Conservation (phyloP, 2,329 filamentous ascomycete species). For the Diatrype stigma region DNA sequence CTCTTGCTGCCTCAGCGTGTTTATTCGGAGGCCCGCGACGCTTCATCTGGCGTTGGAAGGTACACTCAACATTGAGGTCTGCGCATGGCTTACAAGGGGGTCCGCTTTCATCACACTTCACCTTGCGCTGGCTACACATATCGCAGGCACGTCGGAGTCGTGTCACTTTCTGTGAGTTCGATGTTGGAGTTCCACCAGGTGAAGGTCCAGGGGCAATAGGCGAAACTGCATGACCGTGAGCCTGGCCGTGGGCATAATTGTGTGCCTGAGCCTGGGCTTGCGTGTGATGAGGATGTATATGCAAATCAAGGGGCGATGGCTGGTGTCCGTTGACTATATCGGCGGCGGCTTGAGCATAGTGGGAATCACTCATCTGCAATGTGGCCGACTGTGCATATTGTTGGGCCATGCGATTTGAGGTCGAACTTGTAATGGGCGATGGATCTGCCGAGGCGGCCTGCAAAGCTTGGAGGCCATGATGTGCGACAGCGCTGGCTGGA, state of each 20-base stretch:
- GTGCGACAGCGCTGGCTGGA: slow-evolving; percentile 19
- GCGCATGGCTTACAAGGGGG: slow-evolving; percentile 55
- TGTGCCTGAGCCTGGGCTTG: not conserved
- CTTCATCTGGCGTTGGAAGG: slow-evolving; percentile 53
- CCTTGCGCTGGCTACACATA: slow-evolving; percentile 59
- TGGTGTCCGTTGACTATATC: not conserved
- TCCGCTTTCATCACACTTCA: slow-evolving; percentile 55
- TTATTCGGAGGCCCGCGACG: slow-evolving; percentile 57
- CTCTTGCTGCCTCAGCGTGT: slow-evolving; percentile 52
- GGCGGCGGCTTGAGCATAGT: slow-evolving; percentile 14
- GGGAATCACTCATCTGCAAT: slow-evolving; percentile 23
- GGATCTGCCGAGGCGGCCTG: slow-evolving; percentile 23
- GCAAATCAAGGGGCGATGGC: not conserved
- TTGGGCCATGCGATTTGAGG: slow-evolving; percentile 20
- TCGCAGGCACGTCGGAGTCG: slow-evolving; percentile 56
- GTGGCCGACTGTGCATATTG: slow-evolving; percentile 31
- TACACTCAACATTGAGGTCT: slow-evolving; percentile 55
- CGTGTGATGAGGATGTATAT: not conserved
- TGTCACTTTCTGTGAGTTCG: slow-evolving; percentile 41
- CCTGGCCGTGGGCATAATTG: not conserved
- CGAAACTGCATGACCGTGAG: not conserved
- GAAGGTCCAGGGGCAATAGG: not conserved
- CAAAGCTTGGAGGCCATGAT: slow-evolving; percentile 26
- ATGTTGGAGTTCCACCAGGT: not conserved
- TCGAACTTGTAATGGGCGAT: slow-evolving; percentile 9